Evolutionary conservation across 2,329 filamentous ascomycete genomes (phyloP).

Genomic region (Exophiala sp.): DNA sequence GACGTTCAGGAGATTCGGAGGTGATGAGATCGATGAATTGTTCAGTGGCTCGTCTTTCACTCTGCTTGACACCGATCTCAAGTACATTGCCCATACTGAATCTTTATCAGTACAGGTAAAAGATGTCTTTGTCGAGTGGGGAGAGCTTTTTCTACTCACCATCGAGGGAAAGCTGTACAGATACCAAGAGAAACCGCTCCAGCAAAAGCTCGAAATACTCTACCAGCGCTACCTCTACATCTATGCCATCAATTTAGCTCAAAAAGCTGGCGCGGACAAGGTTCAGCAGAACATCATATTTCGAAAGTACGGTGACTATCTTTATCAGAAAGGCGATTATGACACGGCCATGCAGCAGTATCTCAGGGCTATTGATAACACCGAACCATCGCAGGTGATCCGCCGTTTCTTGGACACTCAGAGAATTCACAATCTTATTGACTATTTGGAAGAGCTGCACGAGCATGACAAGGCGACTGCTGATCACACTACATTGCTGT

Average conservation of each 20-base stretch:
- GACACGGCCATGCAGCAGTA: constrained; percentile 99
- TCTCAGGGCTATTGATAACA: constrained; percentile 90
- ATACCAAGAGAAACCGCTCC: constrained; percentile 86
- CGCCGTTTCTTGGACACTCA: constrained; percentile 97
- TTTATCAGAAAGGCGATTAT: constrained; percentile 93
- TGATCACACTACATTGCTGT: constrained; percentile 87
- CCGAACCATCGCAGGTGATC: constrained; percentile 93
- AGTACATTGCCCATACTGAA: constrained; percentile 86
- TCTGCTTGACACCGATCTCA: constrained; percentile 84
- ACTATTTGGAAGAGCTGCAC: constrained; percentile 93
- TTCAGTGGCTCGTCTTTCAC: constrained; percentile 88
- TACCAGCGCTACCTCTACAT: constrained; percentile 93
- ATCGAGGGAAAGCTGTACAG: constrained; percentile 89
- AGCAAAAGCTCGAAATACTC: constrained; percentile 86
- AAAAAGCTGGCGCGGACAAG: constrained; percentile 76
- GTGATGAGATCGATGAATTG: constrained; percentile 67
- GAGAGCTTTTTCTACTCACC: constrained; percentile 82
- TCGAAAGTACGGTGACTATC: constrained; percentile 85
- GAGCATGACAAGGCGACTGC: constrained; percentile 89
- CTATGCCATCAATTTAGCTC: constrained; percentile 85
- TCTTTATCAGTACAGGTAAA: constrained; percentile 76
- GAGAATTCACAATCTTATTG: constrained; percentile 93
- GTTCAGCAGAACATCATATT: constrained; percentile 88
- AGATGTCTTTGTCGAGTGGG: constrained; percentile 81
- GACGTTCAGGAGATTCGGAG: constrained; percentile 69